A percentile compares a stretch with the other conserved stretches of the same genome.
Conservation (phyloP, 2,329 filamentous ascomycete species). For the Colletotrichum limetticola region DNA sequence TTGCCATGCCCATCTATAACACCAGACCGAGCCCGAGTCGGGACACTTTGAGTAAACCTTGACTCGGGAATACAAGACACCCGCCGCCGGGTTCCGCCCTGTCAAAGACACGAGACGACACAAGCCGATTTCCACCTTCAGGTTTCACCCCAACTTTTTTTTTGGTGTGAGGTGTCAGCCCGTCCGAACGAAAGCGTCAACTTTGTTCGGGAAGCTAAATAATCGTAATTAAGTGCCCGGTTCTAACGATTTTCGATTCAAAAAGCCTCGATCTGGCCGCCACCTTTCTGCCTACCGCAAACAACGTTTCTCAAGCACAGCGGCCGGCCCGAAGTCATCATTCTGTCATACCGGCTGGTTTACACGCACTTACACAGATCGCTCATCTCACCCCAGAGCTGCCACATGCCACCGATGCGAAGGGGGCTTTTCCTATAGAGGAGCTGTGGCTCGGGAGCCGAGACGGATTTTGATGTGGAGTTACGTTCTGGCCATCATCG, state of each 20-base stretch:
- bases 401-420: neutral
- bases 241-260: neutral
- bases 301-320: neutral
- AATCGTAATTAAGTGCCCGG: neutral
- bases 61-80: constrained; percentile 30
- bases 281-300: neutral
- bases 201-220: neutral
- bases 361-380: neutral
- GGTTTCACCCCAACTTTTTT: neutral
- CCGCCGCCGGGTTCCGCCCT: constrained; percentile 39
- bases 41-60: constrained; percentile 19
- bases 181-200: neutral
- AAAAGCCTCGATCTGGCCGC: neutral
- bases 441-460: neutral
- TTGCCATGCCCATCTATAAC: too few species aligned
- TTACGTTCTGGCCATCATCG: neutral
- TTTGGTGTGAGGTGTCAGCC: neutral
- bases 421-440: neutral
- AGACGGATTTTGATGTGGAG: neutral
- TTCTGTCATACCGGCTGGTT: neutral
- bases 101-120: constrained; percentile 39
- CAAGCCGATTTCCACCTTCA: constrained; percentile 6
- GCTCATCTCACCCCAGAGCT: neutral
- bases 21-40: neutral
- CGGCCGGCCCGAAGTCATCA: neutral